Conservation (phyloP, 257 asterid genomes). For the Solanum tacnaense region DNA sequence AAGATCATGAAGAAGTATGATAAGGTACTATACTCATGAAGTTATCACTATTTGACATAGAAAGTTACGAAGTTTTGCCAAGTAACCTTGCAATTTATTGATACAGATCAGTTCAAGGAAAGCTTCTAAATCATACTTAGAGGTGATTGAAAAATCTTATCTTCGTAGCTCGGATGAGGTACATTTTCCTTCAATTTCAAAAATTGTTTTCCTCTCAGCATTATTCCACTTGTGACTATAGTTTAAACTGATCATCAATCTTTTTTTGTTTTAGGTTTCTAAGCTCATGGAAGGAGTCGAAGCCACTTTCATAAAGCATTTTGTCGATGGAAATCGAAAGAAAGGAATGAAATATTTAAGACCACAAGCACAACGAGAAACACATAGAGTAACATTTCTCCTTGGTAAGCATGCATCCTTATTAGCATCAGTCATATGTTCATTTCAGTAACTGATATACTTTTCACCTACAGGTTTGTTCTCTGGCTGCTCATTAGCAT, state of each 20-base stretch:
- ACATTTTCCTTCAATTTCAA: background rate
- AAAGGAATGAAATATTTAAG: slow-evolving; percentile 55
- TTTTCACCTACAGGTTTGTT: slow-evolving; percentile 43
- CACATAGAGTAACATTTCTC: slow-evolving; percentile 58
- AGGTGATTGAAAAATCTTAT: slow-evolving; percentile 66
- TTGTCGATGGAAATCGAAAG: slow-evolving; percentile 63
- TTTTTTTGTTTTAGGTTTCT: slow-evolving; percentile 25
- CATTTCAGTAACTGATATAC: background rate
- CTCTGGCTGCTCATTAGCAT: slow-evolving; percentile 68
- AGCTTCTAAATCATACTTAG: slow-evolving; percentile 59
- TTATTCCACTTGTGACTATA: background rate
- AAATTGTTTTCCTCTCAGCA: background rate
- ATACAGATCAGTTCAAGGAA: slow-evolving; percentile 62
- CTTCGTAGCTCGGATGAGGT: slow-evolving; percentile 84
- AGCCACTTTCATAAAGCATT: slow-evolving; percentile 57
- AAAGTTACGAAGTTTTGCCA: background rate
- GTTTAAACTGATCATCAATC: background rate
- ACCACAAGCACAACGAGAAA: slow-evolving; percentile 56
- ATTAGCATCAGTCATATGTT: background rate
- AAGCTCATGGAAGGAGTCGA: slow-evolving; percentile 49
- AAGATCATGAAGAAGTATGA: slow-evolving; percentile 89
- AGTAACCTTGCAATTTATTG: background rate
- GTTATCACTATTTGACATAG: background rate
- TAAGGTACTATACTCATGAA: slow-evolving; percentile 34
- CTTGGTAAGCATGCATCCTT: slow-evolving; percentile 32